Evolutionary conservation across 192 early-diverging fungal species (phyloP), one percentile per base, ranked within the genome.

Genomic region (Podila epicladia): DNA sequence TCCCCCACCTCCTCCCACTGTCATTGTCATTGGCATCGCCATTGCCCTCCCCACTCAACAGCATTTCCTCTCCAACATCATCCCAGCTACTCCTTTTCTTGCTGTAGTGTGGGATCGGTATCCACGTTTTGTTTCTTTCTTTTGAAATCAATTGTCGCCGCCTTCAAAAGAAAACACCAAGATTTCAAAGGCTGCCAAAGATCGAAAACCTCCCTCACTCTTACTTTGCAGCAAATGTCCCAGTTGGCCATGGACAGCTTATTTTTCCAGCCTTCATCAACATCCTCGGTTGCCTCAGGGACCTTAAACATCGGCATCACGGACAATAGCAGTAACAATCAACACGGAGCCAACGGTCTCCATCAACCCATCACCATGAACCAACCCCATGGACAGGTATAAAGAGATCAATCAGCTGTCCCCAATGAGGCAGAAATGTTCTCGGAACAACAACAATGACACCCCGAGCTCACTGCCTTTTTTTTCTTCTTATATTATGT

Each of bases 321-420:
- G 13, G 41, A 45, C 41, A 45, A 45, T 55, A 55, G 22, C 53
- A 55, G 53, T 26, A 55, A 55, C 53, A n/a, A 17, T 53, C n/a
- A 55, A 7, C 20, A 60, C 37, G 58, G 38, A 26, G 9, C 50
- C 45, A 62, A 33, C 58, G n/a, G 41, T 53, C 62, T 71, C 45
- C 48, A 71, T 29, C 69, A 71, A n/a, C 69, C 69, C 28, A 61
- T 38, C 19, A 71, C 60, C 31, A 32, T 38, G 13, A 71, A 71
- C 59, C 69, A 71, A 45, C 59, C 53, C 11, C 20, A 71, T 35
- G 69, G 59, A 31, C 58, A 71, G 69, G 69, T 71, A 45, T 17
- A 17, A 33, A 33, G 33, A 33, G 29, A 28, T 28, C 24, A 24
- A 13, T 32, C 24, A 22, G 9, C 38, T 26, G 9, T 3, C 22